Evolutionary conservation across 441 rosid species (phyloP), one percentile per base, ranked within the genome.

Genomic region (Gossypium aridum): DNA sequence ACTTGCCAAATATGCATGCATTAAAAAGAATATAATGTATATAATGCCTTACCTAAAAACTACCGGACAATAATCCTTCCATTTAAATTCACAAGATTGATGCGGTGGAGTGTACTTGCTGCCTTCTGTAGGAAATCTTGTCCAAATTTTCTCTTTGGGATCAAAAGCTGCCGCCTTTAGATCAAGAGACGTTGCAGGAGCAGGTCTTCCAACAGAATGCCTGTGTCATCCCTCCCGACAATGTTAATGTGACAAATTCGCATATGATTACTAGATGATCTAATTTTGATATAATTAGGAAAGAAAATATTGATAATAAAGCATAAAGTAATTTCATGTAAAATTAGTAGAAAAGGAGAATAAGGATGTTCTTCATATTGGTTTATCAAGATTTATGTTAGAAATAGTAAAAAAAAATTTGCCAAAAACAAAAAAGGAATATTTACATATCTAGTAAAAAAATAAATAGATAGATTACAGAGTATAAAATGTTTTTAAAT

Each of bases 31-130:
- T 53, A 16, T 37, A 51, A n/a, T 53, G 57, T 6, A 64, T 53
- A 53, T n/a, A 31, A 9, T 65, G 74, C 31, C 72, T 79, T 37
- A 87, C 93, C 93, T 83, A 81, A 90, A 90, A 20, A 90, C 95
- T 60, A 90, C 78, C 7, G 95, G 92, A 45, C 95, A 88, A 65
- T 90, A 88, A 76, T 88, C 95, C 78, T 90, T 90, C 95, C 95
- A 90, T 85, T 81, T 87, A 75, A 90, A 90, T 60, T 90, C 95
- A 74, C 68, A 73, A 19, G 92, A 90, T 73, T 84, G 89, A 78
- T 90, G 94, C 6, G 94, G 92, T 49, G 94, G 94, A 55, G 94
- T 90, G 73, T 88, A 78, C 78, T 90, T 90, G 47, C 87, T 79
- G 78, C 94, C 94, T 65, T 88, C 94, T 0, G 92, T 71, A 26